Conservation (phyloP, 148 eudicot species). For the Amaranthus hypochondriacus region DNA sequence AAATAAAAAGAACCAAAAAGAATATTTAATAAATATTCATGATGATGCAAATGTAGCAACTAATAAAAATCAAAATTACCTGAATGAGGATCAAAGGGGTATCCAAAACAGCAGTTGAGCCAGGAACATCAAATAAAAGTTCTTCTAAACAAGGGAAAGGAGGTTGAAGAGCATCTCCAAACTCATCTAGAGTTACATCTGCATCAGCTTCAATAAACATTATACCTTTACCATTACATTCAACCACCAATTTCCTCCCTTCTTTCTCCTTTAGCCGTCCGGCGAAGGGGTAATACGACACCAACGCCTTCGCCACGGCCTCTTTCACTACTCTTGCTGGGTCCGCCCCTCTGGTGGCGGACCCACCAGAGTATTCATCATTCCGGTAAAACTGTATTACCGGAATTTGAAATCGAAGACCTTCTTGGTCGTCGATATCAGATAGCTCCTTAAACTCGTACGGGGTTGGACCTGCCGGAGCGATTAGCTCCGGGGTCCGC, state of each 20-base stretch:
- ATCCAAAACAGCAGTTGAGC: not conserved
- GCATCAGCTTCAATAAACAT: constrained; percentile 12
- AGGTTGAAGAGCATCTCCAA: constrained; percentile 1
- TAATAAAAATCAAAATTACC: no score
- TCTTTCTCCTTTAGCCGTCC: constrained; percentile 21
- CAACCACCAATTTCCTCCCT: constrained; percentile 17
- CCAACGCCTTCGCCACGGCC: constrained; percentile 26
- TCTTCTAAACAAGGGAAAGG: constrained; percentile 6
- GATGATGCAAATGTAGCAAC: no score
- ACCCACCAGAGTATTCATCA: not conserved
- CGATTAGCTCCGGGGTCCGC: constrained; percentile 17
- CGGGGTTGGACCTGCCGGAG: constrained; percentile 24
- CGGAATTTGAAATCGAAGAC: not conserved
- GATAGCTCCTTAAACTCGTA: constrained; percentile 13
- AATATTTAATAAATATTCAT: no score
- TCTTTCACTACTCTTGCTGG: constrained; percentile 24
- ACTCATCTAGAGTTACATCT: constrained; percentile 3
- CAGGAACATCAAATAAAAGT: constrained; percentile 3
- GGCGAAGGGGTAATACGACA: constrained; percentile 26
- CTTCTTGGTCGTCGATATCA: constrained; percentile 10
- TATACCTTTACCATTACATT: constrained; percentile 1
- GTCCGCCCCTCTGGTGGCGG: not conserved
- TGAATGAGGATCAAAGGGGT: no score
- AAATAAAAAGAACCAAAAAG: no score
- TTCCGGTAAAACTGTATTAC: not conserved